These are phyloP conservation scores for Spizellomyces sp. DNA, from an alignment of 192 early-diverging fungal genomes.

Conservation along the genomic window DNA sequence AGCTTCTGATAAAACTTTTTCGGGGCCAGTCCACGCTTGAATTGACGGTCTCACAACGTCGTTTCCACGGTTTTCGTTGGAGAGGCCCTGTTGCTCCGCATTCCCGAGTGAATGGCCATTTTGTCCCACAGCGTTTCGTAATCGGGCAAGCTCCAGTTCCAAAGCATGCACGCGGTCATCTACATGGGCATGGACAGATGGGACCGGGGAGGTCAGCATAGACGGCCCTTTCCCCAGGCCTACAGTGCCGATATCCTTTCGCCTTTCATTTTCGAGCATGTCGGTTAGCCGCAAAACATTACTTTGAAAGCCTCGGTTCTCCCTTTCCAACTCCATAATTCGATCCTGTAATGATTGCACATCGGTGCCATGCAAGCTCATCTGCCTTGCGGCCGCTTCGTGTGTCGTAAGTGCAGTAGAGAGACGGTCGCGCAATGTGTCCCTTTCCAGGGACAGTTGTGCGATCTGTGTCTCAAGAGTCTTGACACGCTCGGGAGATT, in stretches of 20 bases:
- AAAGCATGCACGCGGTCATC: not conserved
- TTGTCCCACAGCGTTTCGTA: not conserved
- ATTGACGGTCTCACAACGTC: not conserved
- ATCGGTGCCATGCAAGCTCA: not conserved
- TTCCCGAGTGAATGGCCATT: too few species aligned
- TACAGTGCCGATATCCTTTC: not conserved
- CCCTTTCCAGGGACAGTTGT: not conserved
- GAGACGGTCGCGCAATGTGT: not conserved
- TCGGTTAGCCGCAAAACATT: not conserved
- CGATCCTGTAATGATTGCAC: not conserved
- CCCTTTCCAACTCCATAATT: not conserved
- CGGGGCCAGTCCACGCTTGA: not conserved
- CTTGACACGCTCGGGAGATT: not conserved
- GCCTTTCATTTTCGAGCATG: not conserved
- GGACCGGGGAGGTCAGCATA: not conserved
- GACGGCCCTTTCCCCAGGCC: not conserved
- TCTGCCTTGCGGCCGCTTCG: not conserved
- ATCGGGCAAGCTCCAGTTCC: not conserved
- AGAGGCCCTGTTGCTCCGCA: too few species aligned
- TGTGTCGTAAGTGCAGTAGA: not conserved
- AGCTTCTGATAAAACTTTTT: not conserved
- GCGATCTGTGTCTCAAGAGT: not conserved
- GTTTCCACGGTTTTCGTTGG: not conserved
- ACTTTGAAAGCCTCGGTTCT: not conserved
- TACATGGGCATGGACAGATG: not conserved